Base-by-base conservation (phyloP, 2,329 filamentous ascomycete species). In the Balansia obtecta region DNA sequence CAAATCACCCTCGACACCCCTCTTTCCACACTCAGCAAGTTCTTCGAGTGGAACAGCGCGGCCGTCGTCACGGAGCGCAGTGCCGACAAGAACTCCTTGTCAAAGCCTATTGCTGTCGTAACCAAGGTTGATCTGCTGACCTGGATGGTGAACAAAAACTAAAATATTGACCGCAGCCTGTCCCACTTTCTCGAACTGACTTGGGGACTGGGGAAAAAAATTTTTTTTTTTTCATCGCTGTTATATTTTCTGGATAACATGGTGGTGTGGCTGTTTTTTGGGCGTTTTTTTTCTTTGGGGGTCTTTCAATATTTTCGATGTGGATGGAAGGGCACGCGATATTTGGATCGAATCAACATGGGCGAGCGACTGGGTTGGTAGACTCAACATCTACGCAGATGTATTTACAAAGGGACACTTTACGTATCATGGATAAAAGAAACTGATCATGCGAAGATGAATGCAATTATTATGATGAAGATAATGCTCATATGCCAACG, bases 41-140 rank as follows among this genome's bases (percentile, higher is more conserved):
- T 98, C 71, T 88, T 97, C 57, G 89, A 97, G 71, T 97, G 93
- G 89, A 97, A 98, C 69, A 93, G 86, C 58, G 91, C 93, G 0
- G 93, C 93, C 0, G 82, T 98, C 46, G 88, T 98, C 3, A 98
- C 91, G 0, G 90, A 97, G 66, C 76, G 79, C 58, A 71, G 72
- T 12, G 70, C 70, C 40, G 76, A 77, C 51, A 70, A 73, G 50
- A 68, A 74, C 53, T 78, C 74, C 20, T 66, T 80, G 50, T 77
- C 77, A 44, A 94, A 88, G 73, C 89, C 94, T 1, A 74, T 93
- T 46, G 93, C 88, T 8, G 82, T 98, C 9, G 90, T 94, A 8
- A 97, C 93, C 33, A 98, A 98, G 77, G 93, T 98, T 5, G 93
- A 98, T 69, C 68, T 98, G 60, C 69, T 98, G 61, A 89, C 84